Conservation (phyloP, 345 rosid genomes). For the Sonneratia alba region DNA sequence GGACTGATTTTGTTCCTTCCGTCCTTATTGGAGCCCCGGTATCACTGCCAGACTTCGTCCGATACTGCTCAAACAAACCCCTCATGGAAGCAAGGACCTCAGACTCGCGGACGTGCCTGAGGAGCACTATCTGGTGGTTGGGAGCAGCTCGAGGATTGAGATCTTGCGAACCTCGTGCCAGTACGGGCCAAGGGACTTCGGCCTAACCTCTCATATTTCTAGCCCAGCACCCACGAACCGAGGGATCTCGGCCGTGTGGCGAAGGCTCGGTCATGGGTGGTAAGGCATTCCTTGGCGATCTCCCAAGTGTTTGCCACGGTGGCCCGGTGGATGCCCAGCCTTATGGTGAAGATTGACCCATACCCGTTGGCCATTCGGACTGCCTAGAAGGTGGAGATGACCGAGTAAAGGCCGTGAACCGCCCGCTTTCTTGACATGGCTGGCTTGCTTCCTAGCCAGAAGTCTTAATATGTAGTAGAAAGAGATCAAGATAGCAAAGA, state of each 20-base stretch:
- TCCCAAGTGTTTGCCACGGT: constrained; percentile 25
- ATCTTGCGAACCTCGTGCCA: constrained; percentile 29
- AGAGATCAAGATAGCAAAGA: background rate
- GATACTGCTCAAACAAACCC: constrained; percentile 9
- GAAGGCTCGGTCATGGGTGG: constrained; percentile 20
- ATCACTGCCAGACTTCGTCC: too few species aligned
- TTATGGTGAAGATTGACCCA: constrained; percentile 29
- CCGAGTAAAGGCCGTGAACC: constrained; percentile 10
- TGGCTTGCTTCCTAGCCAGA: background rate
- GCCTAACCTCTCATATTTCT: constrained; percentile 13
- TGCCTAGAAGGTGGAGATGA: constrained; percentile 15
- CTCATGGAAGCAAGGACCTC: constrained; percentile 12
- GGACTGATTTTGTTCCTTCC: background rate
- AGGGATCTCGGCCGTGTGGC: constrained; percentile 18
- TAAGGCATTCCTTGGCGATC: constrained; percentile 24
- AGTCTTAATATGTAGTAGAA: background rate
- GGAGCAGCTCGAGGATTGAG: constrained; percentile 22
- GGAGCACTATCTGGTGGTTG: constrained; percentile 17
- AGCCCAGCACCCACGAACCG: constrained; percentile 11
- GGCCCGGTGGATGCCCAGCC: constrained; percentile 17
- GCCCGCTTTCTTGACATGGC: background rate
- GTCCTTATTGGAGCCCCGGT: background rate
- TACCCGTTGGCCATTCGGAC: constrained; percentile 23
- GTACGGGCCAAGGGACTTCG: constrained; percentile 17
- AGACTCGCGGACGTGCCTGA: constrained; percentile 14